A percentile compares a stretch with the other conserved stretches of the same genome.
Conservation (phyloP, 73 alveolate species). For the Stentor roeselii region DNA sequence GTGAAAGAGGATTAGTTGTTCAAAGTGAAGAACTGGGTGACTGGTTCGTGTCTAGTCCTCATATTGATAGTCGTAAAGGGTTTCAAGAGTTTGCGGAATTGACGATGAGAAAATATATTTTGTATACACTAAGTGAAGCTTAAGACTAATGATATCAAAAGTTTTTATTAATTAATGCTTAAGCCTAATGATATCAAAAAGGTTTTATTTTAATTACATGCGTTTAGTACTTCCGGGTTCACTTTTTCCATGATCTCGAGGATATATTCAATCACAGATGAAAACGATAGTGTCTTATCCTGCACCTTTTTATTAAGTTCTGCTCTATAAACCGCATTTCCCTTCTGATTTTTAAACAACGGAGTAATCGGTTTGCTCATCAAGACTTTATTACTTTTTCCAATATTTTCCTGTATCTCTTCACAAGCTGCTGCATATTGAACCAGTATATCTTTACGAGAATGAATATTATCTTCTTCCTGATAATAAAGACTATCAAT, state of each 20-base stretch:
- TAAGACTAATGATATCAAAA: too few relatives aligned
- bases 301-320: slow-evolving; percentile 29
- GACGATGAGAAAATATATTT: background rate
- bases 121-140: slow-evolving; percentile 30
- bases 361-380: slow-evolving; percentile 71
- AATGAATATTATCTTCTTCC: slow-evolving; percentile 49
- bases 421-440: slow-evolving; percentile 63
- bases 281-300: slow-evolving; percentile 30
- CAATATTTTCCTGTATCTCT: slow-evolving; percentile 32
- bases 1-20: background rate
- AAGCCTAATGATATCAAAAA: too few relatives aligned
- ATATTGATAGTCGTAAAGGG: background rate
- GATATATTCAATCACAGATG: slow-evolving; percentile 21
- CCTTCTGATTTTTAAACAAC: slow-evolving; percentile 52
- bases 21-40: background rate
- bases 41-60: background rate
- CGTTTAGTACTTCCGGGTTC: slow-evolving; percentile 42
- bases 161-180: too few relatives aligned
- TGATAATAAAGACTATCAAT: slow-evolving; percentile 75
- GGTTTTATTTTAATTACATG: too few relatives aligned
- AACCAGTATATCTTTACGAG: slow-evolving; percentile 67
- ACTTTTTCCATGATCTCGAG: slow-evolving; percentile 29
- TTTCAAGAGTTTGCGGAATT: slow-evolving; percentile 2
- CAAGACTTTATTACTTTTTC: slow-evolving; percentile 40
- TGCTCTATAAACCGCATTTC: slow-evolving; percentile 35